phyloP scores from a whole-genome alignment of 139 green algal species.

The Picochlorum sp. region DNA sequence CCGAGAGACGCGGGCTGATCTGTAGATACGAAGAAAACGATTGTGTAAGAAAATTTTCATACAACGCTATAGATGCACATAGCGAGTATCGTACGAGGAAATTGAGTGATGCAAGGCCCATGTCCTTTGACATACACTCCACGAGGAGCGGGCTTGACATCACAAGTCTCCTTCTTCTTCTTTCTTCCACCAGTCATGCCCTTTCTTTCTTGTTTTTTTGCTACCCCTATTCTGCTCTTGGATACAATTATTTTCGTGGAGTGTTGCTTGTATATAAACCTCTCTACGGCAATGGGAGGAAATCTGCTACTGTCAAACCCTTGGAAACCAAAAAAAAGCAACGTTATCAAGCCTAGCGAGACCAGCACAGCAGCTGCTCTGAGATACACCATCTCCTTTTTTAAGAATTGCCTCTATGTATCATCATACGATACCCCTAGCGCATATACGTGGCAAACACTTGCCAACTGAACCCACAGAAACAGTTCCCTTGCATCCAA shows the following conservation, averaged over 20 bases:
- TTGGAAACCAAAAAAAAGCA: neutral
- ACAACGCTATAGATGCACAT: no score
- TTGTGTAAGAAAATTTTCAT: neutral
- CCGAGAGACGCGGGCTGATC: neutral
- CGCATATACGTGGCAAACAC: no score
- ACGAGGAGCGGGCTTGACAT: neutral
- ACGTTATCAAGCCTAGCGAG: neutral
- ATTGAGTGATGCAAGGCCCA: slow-evolving; percentile 1
- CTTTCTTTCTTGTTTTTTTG: neutral
- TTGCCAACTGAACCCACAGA: no score
- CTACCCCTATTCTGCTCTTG: neutral
- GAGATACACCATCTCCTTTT: no score
- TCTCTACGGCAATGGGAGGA: neutral
- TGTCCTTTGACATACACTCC: neutral
- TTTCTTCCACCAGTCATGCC: neutral
- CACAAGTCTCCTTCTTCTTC: slow-evolving; percentile 1
- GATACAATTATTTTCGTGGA: neutral
- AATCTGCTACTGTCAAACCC: neutral
- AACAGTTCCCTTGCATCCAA: no score
- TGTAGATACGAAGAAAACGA: neutral
- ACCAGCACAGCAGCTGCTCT: neutral
- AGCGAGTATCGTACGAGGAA: neutral
- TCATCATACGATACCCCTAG: no score
- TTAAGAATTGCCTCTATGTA: no score
- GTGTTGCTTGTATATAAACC: neutral